Evolutionary conservation across 2,329 filamentous ascomycete genomes (phyloP).

Genomic region (Claviceps fusiformis): DNA sequence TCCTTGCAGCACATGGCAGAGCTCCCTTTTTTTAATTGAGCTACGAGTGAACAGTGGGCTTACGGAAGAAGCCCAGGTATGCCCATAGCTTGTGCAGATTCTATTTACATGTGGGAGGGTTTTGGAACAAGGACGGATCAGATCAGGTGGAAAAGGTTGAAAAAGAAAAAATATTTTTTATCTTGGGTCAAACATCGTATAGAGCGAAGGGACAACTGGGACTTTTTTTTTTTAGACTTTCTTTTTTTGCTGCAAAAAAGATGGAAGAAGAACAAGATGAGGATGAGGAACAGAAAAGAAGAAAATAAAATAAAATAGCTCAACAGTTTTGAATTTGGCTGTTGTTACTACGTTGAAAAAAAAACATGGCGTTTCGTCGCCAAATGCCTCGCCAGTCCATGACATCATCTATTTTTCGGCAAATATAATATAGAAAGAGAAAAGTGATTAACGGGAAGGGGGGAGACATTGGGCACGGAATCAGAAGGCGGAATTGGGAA

Average conservation of each 20-base stretch:
- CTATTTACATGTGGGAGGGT: neutral
- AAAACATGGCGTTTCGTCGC: neutral
- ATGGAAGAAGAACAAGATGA: neutral
- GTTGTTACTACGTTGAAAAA: neutral
- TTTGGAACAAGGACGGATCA: neutral
- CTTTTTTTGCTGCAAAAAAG: neutral
- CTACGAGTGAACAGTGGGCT: neutral
- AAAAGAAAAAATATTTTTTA: neutral
- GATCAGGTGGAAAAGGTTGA: neutral
- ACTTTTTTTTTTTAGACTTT: neutral
- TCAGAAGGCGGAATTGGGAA: neutral
- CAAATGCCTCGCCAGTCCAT: neutral
- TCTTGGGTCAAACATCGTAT: constrained; percentile 1
- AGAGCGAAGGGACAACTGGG: constrained; percentile 1
- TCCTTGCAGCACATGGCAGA: neutral
- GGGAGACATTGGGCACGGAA: too few relatives aligned
- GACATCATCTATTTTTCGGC: constrained; percentile 2
- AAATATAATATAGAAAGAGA: neutral
- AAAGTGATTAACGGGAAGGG: neutral
- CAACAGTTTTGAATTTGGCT: neutral
- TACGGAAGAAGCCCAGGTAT: neutral
- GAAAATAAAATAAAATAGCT: neutral
- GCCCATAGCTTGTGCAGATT: constrained; percentile 7
- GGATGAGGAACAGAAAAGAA: neutral
- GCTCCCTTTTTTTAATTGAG: constrained; percentile 6